Base-by-base conservation (phyloP, 768 basidiomycete genomes). In the Tephrocybe rancida region DNA sequence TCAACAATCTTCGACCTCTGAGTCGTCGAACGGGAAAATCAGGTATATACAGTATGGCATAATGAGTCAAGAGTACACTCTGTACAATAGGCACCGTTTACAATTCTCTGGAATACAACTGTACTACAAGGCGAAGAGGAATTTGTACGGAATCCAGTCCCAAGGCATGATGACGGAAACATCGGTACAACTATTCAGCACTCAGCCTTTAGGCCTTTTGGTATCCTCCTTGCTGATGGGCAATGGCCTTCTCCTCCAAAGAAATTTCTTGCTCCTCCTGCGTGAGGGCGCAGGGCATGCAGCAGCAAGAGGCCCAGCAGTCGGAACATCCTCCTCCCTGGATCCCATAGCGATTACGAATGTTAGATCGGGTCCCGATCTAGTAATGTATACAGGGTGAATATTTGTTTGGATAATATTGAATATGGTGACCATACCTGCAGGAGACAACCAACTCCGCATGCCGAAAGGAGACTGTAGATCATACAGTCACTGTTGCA, bases 261-360 rank as follows among this genome's bases (percentile, higher is more conserved):
- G 68, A 63, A 14, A 80, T 56, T 51, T 80, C 77, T 26, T 67
- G 67, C 29, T 65, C 64, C 51, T 75, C 77, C 61, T 80, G 78
- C 0, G 69, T 67, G 48, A 80, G 67, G 1, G 68, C 72, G 55
- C 79, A 81, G 5, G 78, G 67, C 0, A 43, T 49, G 61, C 77
- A 80, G 56, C 62, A 79, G 26, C 53, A 69, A 4, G 69, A 53
- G 5, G 64, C 39, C 16, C 47, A 50, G 44, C 70, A 77, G 57
- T 78, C 77, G 3, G 61, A 63, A 41, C 61, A 57, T 3, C 55
- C 44, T 21, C 61, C 64, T 25, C 79, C 79, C 11, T 62, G 59
- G 47, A 80, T 75, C 24, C 50, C 50, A 54, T 77, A 76, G 32
- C 77, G 72, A 1, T 29, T 19, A 39, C 78, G 73, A 41, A 71